phyloP scores from a whole-genome alignment of 164 flowering plant species.

The Vitis riparia region DNA sequence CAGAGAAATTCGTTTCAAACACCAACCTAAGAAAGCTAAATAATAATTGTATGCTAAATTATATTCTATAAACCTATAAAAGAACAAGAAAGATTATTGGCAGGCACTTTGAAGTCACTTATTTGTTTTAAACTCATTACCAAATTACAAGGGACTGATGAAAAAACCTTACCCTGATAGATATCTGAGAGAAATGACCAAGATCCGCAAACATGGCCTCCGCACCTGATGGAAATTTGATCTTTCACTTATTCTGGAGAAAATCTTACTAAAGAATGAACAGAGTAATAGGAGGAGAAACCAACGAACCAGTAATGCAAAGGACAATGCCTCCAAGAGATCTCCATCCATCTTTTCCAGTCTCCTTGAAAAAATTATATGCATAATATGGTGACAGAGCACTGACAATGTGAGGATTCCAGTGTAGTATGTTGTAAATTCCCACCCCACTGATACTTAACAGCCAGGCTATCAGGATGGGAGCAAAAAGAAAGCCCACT shows the following conservation, averaged over 20 bases:
- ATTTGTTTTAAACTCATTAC: no score
- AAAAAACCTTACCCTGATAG: slow-evolving; percentile 44
- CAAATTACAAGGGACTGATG: background rate
- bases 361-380: slow-evolving; percentile 39
- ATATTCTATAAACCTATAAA: no score
- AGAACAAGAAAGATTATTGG: no score
- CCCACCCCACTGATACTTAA: slow-evolving; percentile 59
- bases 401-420: slow-evolving; percentile 44
- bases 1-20: no score
- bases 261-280: background rate
- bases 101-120: no score
- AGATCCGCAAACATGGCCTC: slow-evolving; percentile 86
- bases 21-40: no score
- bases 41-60: no score
- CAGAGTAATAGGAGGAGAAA: background rate
- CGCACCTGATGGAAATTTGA: slow-evolving; percentile 41
- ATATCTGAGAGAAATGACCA: slow-evolving; percentile 62
- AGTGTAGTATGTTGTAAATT: slow-evolving; percentile 52
- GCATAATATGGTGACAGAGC: slow-evolving; percentile 60
- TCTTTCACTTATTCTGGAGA: background rate
- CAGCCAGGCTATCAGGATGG: slow-evolving; percentile 62
- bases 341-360: slow-evolving; percentile 56
- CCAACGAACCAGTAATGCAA: slow-evolving; percentile 55
- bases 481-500: slow-evolving; percentile 68
- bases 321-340: slow-evolving; percentile 63